Percentiles rank a stretch among this genome's conserved stretches.
Conservation (phyloP, 2,329 filamentous ascomycete species). For the Dendryphion nanum region DNA sequence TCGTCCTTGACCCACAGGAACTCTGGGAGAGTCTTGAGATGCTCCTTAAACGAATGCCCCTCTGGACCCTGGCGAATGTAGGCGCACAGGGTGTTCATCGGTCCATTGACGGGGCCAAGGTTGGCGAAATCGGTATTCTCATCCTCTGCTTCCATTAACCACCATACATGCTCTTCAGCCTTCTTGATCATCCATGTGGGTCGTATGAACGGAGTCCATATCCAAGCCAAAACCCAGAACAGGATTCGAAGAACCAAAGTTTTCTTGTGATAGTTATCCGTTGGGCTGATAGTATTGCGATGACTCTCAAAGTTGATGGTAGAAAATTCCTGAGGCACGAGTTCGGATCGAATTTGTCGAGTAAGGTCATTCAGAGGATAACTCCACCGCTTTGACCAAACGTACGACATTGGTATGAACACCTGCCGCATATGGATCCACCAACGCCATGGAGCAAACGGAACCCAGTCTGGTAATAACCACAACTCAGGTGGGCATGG, state of each 20-base stretch:
- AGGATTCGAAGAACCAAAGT: conserved; percentile 74
- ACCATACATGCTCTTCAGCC: conserved; percentile 78
- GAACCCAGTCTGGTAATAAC: conserved; percentile 85
- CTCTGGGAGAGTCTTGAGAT: conserved; percentile 79
- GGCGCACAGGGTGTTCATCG: conserved; percentile 86
- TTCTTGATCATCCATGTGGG: conserved; percentile 62
- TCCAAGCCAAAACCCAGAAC: conserved; percentile 74
- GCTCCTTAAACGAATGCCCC: conserved; percentile 67
- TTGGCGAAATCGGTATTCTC: conserved; percentile 85
- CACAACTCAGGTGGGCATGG: conserved; percentile 91
- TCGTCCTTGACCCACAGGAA: conserved; percentile 90
- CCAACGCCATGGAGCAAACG: conserved; percentile 89
- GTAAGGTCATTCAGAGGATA: conserved; percentile 75
- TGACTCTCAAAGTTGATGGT: conserved; percentile 74
- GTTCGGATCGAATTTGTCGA: conserved; percentile 70
- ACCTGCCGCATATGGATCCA: conserved; percentile 99
- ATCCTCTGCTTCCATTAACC: conserved; percentile 86
- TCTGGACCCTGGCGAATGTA: conserved; percentile 82
- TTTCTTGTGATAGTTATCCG: conserved; percentile 93
- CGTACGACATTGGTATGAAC: conserved; percentile 87
- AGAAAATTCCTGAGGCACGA: conserved; percentile 77
- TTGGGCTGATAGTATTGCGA: conserved; percentile 75
- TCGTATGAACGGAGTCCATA: conserved; percentile 80
- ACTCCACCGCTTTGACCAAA: conserved; percentile 81
- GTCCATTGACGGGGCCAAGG: conserved; percentile 83